These are phyloP conservation scores for baker's yeast (Saccharomyces cerevisiae) DNA, from an alignment of 805 yeast genomes.

Conservation along the genomic window DNA sequence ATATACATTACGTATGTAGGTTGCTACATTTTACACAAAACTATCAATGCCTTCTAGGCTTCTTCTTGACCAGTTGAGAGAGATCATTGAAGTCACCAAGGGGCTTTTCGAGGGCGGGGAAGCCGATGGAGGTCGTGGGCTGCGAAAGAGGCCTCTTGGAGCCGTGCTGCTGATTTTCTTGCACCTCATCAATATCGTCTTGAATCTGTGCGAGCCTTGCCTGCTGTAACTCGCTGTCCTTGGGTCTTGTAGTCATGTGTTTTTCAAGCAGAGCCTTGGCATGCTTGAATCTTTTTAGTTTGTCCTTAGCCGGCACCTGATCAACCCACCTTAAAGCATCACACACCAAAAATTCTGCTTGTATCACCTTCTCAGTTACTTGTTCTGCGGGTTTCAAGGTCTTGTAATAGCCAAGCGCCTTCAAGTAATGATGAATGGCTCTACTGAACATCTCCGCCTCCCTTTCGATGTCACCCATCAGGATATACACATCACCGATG, in stretches of 20 bases:
- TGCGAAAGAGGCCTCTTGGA: neutral
- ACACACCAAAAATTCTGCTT: neutral
- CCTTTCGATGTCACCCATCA: conserved; percentile 81
- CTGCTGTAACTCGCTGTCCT: conserved; percentile 31
- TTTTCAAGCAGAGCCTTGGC: conserved; percentile 1
- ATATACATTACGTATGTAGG: neutral
- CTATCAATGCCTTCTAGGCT: conserved; percentile 12
- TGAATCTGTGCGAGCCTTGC: conserved; percentile 49
- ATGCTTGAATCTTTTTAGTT: neutral
- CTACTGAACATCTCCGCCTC: conserved; percentile 84
- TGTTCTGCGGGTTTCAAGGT: conserved; percentile 29
- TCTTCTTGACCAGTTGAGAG: conserved; percentile 55
- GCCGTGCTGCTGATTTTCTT: conserved; percentile 16
- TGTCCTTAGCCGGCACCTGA: neutral
- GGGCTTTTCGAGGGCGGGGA: neutral
- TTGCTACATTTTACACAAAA: neutral
- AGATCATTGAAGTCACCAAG: conserved; percentile 47
- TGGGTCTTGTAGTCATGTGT: conserved; percentile 7
- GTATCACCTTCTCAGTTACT: neutral
- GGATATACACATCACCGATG: conserved; percentile 64
- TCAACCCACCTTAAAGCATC: neutral
- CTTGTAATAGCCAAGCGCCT: conserved; percentile 37
- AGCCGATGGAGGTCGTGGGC: neutral
- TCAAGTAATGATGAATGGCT: conserved; percentile 60
- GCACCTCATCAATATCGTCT: conserved; percentile 47